Evolutionary conservation across 108 stramenopile genomes (phyloP).

Genomic region (Fragilaria crotonensis): DNA sequence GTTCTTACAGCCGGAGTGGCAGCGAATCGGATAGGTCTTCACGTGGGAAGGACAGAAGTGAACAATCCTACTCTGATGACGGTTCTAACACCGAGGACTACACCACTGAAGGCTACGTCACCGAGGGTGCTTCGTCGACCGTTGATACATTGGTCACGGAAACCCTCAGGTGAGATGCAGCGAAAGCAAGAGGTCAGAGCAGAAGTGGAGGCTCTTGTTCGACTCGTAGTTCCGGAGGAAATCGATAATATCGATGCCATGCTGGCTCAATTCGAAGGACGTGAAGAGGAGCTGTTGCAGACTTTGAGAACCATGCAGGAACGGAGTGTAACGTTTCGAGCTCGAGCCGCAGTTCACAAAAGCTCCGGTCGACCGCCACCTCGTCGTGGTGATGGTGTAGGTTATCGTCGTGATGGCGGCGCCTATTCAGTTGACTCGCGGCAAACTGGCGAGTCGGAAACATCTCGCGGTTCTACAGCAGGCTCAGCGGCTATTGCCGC

Average conservation of each 20-base stretch:
- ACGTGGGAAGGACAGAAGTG: neutral
- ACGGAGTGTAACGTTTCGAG: slow-evolving; percentile 44
- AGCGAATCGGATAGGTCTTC: neutral
- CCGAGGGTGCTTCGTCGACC: neutral
- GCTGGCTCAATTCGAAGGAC: slow-evolving; percentile 58
- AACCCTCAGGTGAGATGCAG: slow-evolving; percentile 13
- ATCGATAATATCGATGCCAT: slow-evolving; percentile 60
- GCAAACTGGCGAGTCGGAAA: slow-evolving; percentile 9
- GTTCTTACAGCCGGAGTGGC: neutral
- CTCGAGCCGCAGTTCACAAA: slow-evolving; percentile 36
- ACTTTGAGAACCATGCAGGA: slow-evolving; percentile 64
- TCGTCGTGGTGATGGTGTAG: neutral
- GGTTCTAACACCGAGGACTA: neutral
- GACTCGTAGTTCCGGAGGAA: slow-evolving; percentile 55
- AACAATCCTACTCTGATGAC: neutral
- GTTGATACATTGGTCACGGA: neutral
- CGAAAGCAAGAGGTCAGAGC: slow-evolving; percentile 33
- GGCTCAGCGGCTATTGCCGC: slow-evolving; percentile 53
- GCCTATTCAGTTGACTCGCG: slow-evolving; percentile 4
- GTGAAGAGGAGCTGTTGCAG: slow-evolving; percentile 50
- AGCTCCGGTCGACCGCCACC: slow-evolving; percentile 25
- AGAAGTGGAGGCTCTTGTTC: slow-evolving; percentile 43
- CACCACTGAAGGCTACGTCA: neutral
- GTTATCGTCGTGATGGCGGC: slow-evolving; percentile 6
- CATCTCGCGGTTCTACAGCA: slow-evolving; percentile 22